Base-by-base conservation (phyloP, 331 rosid species). In the Telfairia occidentalis region DNA sequence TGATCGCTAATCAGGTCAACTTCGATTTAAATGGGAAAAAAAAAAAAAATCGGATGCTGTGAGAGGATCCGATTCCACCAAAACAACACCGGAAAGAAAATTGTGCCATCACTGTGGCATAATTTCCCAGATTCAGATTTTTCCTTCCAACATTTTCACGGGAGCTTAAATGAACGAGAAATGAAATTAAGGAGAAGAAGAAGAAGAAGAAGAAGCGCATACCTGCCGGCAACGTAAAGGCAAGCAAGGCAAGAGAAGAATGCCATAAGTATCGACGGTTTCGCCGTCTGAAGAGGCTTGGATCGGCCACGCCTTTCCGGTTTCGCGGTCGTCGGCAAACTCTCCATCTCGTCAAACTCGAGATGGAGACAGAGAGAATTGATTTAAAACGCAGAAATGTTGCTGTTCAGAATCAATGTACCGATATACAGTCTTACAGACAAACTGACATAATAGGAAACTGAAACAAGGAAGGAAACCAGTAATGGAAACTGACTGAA, bases 161-260 rank as follows among this genome's bases (percentile, higher is more conserved):
- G 5, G 23, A 8, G 72, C n/a, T n/a, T n/a, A n/a, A n/a, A n/a
- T n/a, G n/a, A n/a, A n/a, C 1, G 50, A 70, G 24, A 30, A 18
- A 32, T 7, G 34, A 13, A 26, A 53, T n/a, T 55, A 13, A 74
- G n/a, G 2, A 5, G 7, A 5, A 18, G 15, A 11, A 1, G 7
- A 55, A 8, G 23, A 19, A 55, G 16, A 45, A 28, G 32, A 19
- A 69, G 54, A 8, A 71, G 55, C 16, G 59, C 58, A 38, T 19
- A 95, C 99, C 97, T 84, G 76, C 99, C 99, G 26, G 97, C 97
- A 46, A 95, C 97, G 80, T 95, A 95, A 28, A 95, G 99, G 97
- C 99, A 95, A 40, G 99, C 99, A 38, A 95, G 87, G 76, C 99
- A 95, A 35, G 99, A 95, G 86, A 90, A 89, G 84, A 95, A 86